Base-by-base conservation (phyloP, 352 stramenopile genomes). In the Salisapilia sapeloensis region DNA sequence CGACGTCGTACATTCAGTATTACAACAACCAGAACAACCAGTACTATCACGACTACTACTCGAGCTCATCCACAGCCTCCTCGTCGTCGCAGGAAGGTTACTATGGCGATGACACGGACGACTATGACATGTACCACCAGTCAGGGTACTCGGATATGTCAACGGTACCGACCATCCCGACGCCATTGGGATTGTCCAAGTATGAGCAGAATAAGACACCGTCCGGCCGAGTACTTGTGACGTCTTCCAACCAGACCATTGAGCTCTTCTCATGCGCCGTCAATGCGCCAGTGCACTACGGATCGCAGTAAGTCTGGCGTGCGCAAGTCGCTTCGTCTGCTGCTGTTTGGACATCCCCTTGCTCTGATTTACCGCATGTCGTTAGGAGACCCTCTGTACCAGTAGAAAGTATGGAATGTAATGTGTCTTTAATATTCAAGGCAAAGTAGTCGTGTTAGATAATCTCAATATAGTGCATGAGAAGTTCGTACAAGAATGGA, bases 181-280 rank as follows among this genome's bases (percentile, higher is more conserved):
- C 72, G 21, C 63, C 72, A 3, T 45, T 72, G 0, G 60, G 54
- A 34, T 52, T 89, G 29, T 80, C 66, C 13, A 56, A 53, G n/a
- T 89, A 80, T 44, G 72, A 89, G 41, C 44, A 51, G 16, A 66
- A 63, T 36, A 83, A 83, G 55, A 89, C 62, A 48, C 72, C 72
- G 24, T 81, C 64, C 2, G 72, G 72, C 22, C 48, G 66, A 50
- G 70, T 89, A 21, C 52, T 85, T 38, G 50, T 85, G 10, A 85
- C 72, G 18, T 53, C 60, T 5, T 53, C 69, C 29, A 82, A 89
- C 48, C 72, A 89, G 53, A 85, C 72, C 23, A 56, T 89, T 46
- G 72, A 89, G 54, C 81, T 89, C 43, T 89, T 85, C 46, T 78
- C 66, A 16, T 65, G 64, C 40, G 63, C 59, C n/a, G 64, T 77